Conservation (phyloP, 129 eudicot genomes). For the Pittosporum tobira region DNA sequence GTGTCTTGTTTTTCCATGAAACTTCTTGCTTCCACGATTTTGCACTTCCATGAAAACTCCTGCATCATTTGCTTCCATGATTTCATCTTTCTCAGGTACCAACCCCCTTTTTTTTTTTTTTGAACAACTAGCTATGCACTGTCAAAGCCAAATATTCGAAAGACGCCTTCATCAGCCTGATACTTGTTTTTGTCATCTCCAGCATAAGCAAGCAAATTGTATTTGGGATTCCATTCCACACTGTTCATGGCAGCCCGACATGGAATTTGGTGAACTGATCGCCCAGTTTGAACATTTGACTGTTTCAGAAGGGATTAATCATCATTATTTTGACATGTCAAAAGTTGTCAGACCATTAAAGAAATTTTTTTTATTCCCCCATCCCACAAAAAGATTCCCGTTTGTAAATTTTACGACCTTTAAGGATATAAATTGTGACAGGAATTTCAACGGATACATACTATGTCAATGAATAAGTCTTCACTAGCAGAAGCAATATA, state of each 20-base stretch:
- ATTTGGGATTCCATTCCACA: conserved; percentile 97
- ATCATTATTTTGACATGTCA: neutral
- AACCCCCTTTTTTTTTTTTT: no score
- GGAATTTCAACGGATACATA: conserved; percentile 24
- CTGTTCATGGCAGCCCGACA: conserved; percentile 99
- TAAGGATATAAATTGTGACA: no score
- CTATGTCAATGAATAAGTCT: conserved; percentile 94
- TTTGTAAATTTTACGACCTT: no score
- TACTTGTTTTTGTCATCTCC: conserved; percentile 98
- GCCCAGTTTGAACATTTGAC: conserved; percentile 78
- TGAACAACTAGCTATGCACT: conserved; percentile 29
- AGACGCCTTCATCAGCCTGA: conserved; percentile 97
- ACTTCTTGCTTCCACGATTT: neutral
- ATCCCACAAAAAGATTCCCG: no score
- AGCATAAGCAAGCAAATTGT: conserved; percentile 91
- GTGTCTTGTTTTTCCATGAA: neutral
- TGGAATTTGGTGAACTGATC: conserved; percentile 94
- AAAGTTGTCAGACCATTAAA: neutral
- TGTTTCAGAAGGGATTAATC: conserved; percentile 25
- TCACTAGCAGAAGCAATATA: conserved; percentile 96
- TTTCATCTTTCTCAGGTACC: neutral
- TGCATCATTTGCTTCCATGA: neutral
- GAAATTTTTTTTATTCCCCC: no score
- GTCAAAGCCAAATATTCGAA: conserved; percentile 84
- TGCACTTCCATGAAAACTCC: neutral